Evolutionary conservation across 176 grass and related monocot species (phyloP), one percentile per base, ranked within the genome.

Genomic region (Luzula sylvatica): DNA sequence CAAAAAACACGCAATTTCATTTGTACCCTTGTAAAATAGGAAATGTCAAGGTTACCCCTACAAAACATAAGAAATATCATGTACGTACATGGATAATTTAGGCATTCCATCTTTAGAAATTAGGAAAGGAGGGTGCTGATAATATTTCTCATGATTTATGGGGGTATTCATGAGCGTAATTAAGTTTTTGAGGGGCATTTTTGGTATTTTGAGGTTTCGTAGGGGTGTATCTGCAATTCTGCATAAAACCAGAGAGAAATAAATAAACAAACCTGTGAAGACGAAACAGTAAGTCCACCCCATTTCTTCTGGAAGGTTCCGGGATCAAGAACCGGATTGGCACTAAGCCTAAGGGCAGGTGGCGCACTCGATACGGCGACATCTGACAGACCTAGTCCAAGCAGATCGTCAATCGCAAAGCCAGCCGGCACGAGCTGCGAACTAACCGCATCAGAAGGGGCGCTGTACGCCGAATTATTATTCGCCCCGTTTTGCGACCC

Each of bases 261-360:
- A 60, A 59, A 65, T 39, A 20, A 72, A 57, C 58, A 67, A 68
- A 99, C 93, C 86, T 99, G 75, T 62, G 86, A 83, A 30, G 82
- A 49, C 11, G 75, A 77, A 68, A 99, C 52, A 22, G 71, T 70
- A 14, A 99, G 69, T 63, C 87, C 86, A 61, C 78, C 72, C 93
- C 93, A 92, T 78, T 99, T 99, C 72, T 58, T 87, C 75, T 92
- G 93, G 69, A 99, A 99, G 12, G 69, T 83, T 58, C 72, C 78
- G 77, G 86, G 86, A 71, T 99, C 93, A 53, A 99, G 52, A 28
- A 73, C 66, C 65, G 93, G 78, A 52, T 92, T 99, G 26, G 75
- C 57, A 50, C 77, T 92, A 45, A 99, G 93, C 40, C 55, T 67
- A 42, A 99, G 69, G 50, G 78, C 44, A 56, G 75, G 75, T 52